Conservation (phyloP, 768 basidiomycete genomes). For the Fomitopsis serialis region DNA sequence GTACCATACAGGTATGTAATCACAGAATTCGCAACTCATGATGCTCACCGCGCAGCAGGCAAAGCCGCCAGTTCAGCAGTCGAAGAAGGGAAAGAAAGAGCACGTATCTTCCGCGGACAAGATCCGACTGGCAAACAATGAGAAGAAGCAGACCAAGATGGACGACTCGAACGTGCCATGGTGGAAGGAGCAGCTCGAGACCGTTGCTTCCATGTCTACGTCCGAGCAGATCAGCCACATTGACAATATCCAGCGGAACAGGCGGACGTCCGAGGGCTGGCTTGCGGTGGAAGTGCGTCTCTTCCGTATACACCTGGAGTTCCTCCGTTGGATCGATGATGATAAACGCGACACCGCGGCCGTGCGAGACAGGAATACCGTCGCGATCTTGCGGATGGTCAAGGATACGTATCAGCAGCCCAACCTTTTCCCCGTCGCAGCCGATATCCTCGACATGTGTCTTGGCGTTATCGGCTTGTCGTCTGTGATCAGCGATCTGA, state of each 20-base stretch:
- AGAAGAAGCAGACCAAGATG: constrained; percentile 38
- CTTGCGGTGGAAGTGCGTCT: constrained; percentile 48
- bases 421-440: constrained; percentile 29
- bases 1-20: neutral
- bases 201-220: constrained; percentile 29
- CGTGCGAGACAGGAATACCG: constrained; percentile 40
- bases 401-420: constrained; percentile 37
- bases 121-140: constrained; percentile 39
- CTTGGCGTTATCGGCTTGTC: constrained; percentile 45
- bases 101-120: constrained; percentile 32
- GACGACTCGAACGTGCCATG: constrained; percentile 38
- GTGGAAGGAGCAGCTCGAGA: constrained; percentile 46
- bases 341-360: constrained; percentile 27
- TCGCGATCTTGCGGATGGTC: constrained; percentile 43
- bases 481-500: constrained; percentile 24
- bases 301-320: constrained; percentile 46
- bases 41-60: neutral
- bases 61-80: neutral
- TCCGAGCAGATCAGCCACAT: constrained; percentile 29
- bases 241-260: constrained; percentile 39
- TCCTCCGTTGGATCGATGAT: constrained; percentile 49
- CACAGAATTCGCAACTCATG: neutral
- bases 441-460: constrained; percentile 33
- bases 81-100: constrained; percentile 24
- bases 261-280: constrained; percentile 34